Conservation (phyloP, 768 basidiomycete species). For the Lactarius sanguifluus region DNA sequence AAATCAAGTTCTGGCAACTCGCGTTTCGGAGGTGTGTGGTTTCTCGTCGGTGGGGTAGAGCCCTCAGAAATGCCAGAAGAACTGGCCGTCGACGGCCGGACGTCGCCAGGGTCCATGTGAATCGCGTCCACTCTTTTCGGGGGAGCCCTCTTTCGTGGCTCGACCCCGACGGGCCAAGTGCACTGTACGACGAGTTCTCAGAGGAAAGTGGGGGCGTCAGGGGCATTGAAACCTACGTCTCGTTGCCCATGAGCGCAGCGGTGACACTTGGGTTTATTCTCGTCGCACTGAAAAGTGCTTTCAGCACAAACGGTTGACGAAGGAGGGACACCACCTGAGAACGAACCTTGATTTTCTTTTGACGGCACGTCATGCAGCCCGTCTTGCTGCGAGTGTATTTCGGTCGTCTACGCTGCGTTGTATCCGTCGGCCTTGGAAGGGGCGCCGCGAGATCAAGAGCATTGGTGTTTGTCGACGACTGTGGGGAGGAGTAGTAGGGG, state of each 20-base stretch:
- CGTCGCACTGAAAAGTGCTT: conserved; percentile 67
- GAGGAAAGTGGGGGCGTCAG: conserved; percentile 1
- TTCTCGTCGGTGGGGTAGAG: conserved; percentile 70
- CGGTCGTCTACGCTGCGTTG: conserved; percentile 72
- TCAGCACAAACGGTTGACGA: not conserved
- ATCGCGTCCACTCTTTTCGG: conserved; percentile 43
- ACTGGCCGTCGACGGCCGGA: conserved; percentile 70
- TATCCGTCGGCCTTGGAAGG: conserved; percentile 45
- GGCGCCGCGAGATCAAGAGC: conserved; percentile 41
- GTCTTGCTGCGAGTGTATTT: conserved; percentile 96
- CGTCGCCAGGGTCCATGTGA: conserved; percentile 47
- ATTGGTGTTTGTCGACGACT: conserved; percentile 43
- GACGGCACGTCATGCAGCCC: conserved; percentile 90
- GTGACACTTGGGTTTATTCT: conserved; percentile 83
- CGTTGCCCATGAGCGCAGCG: conserved; percentile 84
- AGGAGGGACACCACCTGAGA: not conserved
- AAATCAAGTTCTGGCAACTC: conserved; percentile 41
- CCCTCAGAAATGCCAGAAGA: conserved; percentile 71
- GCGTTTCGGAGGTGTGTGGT: conserved; percentile 62
- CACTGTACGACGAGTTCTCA: conserved; percentile 46
- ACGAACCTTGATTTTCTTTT: conserved; percentile 90
- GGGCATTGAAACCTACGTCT: conserved; percentile 51
- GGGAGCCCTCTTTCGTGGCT: conserved; percentile 63
- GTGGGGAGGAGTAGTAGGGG: conserved; percentile 37
- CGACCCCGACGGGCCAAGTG: conserved; percentile 82